Evolutionary conservation across 768 basidiomycete genomes (phyloP), one percentile per base, ranked within the genome.

Genomic region (Rickenella mellea): DNA sequence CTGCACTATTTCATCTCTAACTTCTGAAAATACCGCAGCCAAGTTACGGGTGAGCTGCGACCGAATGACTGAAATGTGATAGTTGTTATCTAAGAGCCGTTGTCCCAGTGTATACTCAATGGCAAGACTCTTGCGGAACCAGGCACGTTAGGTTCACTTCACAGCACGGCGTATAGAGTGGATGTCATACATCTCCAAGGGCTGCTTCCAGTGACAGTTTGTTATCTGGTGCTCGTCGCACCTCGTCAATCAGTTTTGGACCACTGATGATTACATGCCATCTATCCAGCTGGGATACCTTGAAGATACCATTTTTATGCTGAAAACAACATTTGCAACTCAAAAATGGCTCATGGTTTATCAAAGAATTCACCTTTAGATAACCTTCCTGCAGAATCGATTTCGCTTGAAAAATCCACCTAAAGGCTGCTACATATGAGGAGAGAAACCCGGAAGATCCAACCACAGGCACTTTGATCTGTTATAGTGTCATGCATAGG

Each of bases 171-270:
- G n/a, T n/a, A n/a, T n/a, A n/a, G n/a, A n/a, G n/a, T n/a, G n/a
- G n/a, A n/a, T n/a, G n/a, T n/a, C n/a, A n/a, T 40, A 67, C 74
- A 10, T 71, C 64, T 2, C 46, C 48, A 1, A 43, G 22, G 0
- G 58, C 58, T 25, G 56, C 62, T 0, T 20, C 1, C 12, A 65
- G 51, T 5, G 69, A 70, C 15, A 73, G 49, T 5, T 50, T 47
- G 21, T 63, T 60, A 10, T 69, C 66, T 0, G 65, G 48, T 5
- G 66, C 62, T 36, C 55, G 65, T 19, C 72, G 64, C n/a, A 80
- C 50, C 30, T 79, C 77, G 6, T 77, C 70, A 10, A 76, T 55
- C 35, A 68, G 57, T 20, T 54, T 41, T 0, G 47, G 53, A 4
- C 55, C 55, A 15, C 51, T 52, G 0, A 67, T 33, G 14, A 76